phyloP scores from a whole-genome alignment of 441 rosid genomes.

The Metrosideros polymorpha region DNA sequence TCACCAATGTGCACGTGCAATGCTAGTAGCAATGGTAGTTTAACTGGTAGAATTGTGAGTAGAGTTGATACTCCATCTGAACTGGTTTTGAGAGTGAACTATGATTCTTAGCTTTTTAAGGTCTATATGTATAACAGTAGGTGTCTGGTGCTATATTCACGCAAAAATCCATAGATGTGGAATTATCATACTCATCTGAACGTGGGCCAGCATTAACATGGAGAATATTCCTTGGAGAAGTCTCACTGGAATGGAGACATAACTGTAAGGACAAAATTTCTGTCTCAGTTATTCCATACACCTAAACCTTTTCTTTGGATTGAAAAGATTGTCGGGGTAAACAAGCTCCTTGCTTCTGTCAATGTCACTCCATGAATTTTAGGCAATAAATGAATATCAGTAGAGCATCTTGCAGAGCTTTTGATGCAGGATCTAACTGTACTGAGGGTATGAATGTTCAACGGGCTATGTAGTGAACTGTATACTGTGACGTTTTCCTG shows the following conservation, averaged over 20 bases:
- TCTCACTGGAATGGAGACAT: background rate
- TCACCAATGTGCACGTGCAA: background rate
- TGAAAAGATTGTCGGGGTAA: background rate
- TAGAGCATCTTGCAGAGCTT: background rate
- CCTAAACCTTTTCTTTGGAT: background rate
- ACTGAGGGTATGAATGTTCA: background rate
- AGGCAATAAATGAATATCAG: too few relatives aligned
- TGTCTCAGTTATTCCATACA: fast-evolving
- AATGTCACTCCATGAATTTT: too few relatives aligned
- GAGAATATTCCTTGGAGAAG: background rate
- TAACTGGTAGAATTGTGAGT: background rate
- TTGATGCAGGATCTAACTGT: too few relatives aligned
- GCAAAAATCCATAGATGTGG: background rate
- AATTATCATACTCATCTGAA: background rate
- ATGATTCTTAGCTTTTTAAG: background rate
- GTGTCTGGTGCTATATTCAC: background rate
- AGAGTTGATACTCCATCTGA: background rate
- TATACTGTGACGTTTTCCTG: background rate
- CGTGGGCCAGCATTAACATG: background rate
- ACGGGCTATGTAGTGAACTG: background rate
- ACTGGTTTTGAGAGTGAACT: background rate
- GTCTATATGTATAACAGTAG: background rate
- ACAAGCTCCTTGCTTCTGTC: background rate
- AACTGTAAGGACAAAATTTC: background rate
- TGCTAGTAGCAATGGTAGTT: background rate